Base-by-base conservation (phyloP, 495 filamentous ascomycete genomes). In the Patellaria atrata region DNA sequence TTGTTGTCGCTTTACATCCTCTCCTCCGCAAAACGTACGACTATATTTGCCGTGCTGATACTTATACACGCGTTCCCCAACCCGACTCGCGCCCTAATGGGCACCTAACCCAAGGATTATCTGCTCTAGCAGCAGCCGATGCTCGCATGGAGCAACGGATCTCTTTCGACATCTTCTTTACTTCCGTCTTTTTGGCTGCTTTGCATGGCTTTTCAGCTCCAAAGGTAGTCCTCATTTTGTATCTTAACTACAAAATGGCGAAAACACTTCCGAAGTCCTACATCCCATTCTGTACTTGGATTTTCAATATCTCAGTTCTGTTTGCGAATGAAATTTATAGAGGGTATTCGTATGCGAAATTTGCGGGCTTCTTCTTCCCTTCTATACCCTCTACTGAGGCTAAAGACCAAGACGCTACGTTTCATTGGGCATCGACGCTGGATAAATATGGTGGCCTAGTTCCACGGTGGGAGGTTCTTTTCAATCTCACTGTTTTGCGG, bases 401-500 rank as follows among this genome's bases (percentile, higher is more conserved):
- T 2, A 38, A 50, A 7, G 47, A 59, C 12, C 57, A 50, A 2
- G 57, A 59, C 0, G 41, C 65, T 1, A 21, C 47, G 5, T 43
- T 72, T 30, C 57, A 59, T 30, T 77, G 74, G 64, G 83, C 71
- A 4, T 53, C 58, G 16, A 73, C 65, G 58, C 54, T 93, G 6
- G 86, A 94, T 56, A 61, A 60, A 25, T 71, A 79, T 43, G 77
- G 85, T 9, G 89, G 89, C 4, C 55, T 99, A 14, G 73, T 85
- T 50, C 63, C 78, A 2, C 68, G 86, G 40, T 99, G 89, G 89
- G 82, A 94, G 53, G 73, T 99, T 22, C 68, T 89, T 9, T 99
- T 99, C 68, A 99, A 96, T 46, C 71, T 99, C 40, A 94, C 89
- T n/a, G 70, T 94, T 4, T 61, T 99, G 25, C 73, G 89, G 15